Evolutionary conservation across 2,329 filamentous ascomycete genomes (phyloP), one percentile per base, ranked within the genome.

Genomic region (Pseudocercospora fuligena): DNA sequence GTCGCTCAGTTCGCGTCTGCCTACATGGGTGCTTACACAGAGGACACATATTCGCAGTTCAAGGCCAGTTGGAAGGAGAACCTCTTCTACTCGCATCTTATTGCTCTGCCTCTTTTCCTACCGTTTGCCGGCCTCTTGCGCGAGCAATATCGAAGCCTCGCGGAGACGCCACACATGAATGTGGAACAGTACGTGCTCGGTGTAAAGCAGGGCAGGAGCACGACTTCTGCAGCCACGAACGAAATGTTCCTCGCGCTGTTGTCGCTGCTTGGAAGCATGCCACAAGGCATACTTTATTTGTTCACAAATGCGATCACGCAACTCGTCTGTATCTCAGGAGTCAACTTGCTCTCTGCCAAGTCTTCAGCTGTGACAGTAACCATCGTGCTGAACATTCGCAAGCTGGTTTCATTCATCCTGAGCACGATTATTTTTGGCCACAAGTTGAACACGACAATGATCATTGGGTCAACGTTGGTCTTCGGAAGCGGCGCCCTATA

Each of bases 401-500:
- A 99, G 80, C 84, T 99, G 21, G 90, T 97, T 63, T 97, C 94
- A 74, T 86, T 98, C 67, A 82, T 98, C 68, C 79, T 98, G 66
- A 97, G 94, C 73, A 96, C 98, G 66, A 94, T 93, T 87, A 80
- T 99, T 1, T 99, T 99, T 80, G 95, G 94, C 5, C 97, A 99
- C 77, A 81, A 86, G 46, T 83, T 99, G 70, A 88, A 90, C 12
- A 81, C 84, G 0, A 90, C 92, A 46, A 97, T 97, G 67, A 80
- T 97, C 61, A 66, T 92, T 4, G 95, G 95, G 2, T 94, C 94
- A 0, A 83, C 88, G 5, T 84, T 98, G 68, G 95, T 99, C 7
- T 99, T 98, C 80, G 87, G 90, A 14, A 92, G 93, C 0, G 95
- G 94, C n/a, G 94, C 90, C 0, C 78, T 98, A 69, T 99, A 99